A percentile compares a stretch with the other conserved stretches of the same genome.
phyloP scores from a whole-genome alignment of 768 basidiomycete species.

The Pisolithus microcarpus region DNA sequence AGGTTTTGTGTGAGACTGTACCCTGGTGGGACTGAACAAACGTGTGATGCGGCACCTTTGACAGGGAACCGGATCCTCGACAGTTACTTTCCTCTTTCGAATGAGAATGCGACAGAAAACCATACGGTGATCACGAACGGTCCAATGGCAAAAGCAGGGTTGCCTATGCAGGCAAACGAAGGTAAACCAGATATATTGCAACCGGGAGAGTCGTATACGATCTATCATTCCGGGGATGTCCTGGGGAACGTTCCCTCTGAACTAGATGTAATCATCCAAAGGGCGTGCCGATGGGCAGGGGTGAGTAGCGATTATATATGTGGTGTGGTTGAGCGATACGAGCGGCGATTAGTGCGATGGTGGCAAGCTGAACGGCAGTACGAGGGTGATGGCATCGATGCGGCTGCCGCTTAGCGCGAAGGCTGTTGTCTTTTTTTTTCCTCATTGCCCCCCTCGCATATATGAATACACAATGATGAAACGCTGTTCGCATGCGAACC shows the following conservation, averaged over 20 bases:
- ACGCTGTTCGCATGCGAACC: no score
- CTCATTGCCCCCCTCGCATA: no score
- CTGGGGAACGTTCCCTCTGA: conserved; percentile 50
- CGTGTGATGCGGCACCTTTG: background rate
- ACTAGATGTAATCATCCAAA: conserved; percentile 43
- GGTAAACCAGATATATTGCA: conserved; percentile 17
- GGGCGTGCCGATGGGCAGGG: conserved; percentile 50
- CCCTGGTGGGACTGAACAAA: background rate
- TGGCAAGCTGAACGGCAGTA: conserved; percentile 28
- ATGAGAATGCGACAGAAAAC: background rate
- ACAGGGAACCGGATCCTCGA: conserved; percentile 30
- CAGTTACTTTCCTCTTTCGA: conserved; percentile 36
- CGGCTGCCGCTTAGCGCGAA: background rate
- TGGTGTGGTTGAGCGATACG: conserved; percentile 55
- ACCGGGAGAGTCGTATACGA: conserved; percentile 55
- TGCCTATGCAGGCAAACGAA: conserved; percentile 6
- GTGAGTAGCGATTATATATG: conserved; percentile 46
- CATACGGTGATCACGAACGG: background rate
- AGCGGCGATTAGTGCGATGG: conserved; percentile 54
- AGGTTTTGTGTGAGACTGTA: conserved; percentile 8
- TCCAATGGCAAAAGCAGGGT: conserved; percentile 5
- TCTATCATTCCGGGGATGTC: conserved; percentile 64
- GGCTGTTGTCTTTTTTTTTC: no score
- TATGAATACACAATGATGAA: no score
- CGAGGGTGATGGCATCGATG: conserved; percentile 5